Evolutionary conservation across 169 alveolate species (phyloP), one percentile per base, ranked within the genome.

Genomic region (Plasmodium coatneyi): DNA sequence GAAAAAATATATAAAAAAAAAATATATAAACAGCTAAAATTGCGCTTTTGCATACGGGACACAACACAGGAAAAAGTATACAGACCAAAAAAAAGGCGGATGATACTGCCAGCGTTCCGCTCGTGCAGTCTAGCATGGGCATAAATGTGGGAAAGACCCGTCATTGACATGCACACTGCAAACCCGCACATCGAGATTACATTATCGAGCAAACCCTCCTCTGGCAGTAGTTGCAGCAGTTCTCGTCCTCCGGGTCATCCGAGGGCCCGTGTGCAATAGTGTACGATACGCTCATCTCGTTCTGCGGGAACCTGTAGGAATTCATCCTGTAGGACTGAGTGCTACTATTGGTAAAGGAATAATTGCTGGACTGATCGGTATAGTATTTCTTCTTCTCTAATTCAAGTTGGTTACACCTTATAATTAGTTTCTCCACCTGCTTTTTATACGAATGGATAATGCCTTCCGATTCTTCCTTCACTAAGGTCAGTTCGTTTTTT

Each of bases 401-500:
- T 89, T 89, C 94, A 10, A 89, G 70, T 79, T 78, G 54, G 71
- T 89, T 89, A 80, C 94, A 89, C 71, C 94, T 70, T 34, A 79
- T 89, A 49, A 89, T 89, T 79, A 89, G 82, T 89, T 89, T 78
- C 25, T 89, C 86, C n/a, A 89, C 90, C 81, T 89, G 94, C 56
- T 89, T 89, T 39, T 89, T 89, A 56, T 89, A 89, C 28, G 90
- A 79, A 52, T 89, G 46, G 71, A 89, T 79, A 89, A 89, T 78
- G n/a, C 82, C 56, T 89, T 89, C 94, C 0, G 87, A 89, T 79
- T 89, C 94, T 89, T 89, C 94, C 46, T 89, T 89, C 19, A 89
- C 87, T n/a, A 89, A 41, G 9, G 82, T 46, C 71, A 89, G 49
- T 12, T 89, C 90, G 46, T 89, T 89, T 89, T 89, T 89, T 80